These are phyloP conservation scores for Fusarium buharicum DNA, from an alignment of 2,329 filamentous ascomycete genomes.

Conservation along the genomic window DNA sequence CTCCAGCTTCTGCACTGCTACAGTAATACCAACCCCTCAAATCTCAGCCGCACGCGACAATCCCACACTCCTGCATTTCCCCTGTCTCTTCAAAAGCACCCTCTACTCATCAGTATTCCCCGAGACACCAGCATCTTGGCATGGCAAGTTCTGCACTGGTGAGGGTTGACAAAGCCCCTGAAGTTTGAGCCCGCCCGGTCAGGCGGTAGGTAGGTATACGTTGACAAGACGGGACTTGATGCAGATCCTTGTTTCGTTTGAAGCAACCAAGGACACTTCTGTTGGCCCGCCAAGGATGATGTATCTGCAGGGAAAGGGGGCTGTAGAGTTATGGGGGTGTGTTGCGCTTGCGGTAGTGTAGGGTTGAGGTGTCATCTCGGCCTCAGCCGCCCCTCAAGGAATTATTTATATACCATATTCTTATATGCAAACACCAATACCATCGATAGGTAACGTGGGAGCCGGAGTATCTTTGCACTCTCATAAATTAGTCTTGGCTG, in stretches of 20 bases:
- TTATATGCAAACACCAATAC: not conserved
- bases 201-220: slow-evolving; percentile 1
- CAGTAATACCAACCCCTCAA: not conserved
- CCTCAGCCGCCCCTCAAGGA: not conserved
- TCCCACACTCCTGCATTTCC: not conserved
- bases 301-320: not conserved
- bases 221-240: not conserved
- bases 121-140: not conserved
- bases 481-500: not conserved
- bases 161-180: not conserved
- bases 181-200: not conserved
- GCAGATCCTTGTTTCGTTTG: not conserved
- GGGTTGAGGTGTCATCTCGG: not conserved
- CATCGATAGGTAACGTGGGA: not conserved
- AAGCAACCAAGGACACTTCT: not conserved
- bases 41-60: not conserved
- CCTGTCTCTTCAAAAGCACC: not conserved
- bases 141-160: not conserved
- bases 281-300: not conserved
- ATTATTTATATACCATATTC: not conserved
- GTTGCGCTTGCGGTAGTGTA: not conserved
- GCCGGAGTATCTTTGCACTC: not conserved
- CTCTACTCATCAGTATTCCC: not conserved
- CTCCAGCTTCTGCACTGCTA: not conserved
- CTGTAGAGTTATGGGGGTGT: not conserved